Percentiles rank a stretch among this genome's conserved stretches.
Conservation (phyloP, 176 grass and related monocot genomes). For the Lolium perenne region DNA sequence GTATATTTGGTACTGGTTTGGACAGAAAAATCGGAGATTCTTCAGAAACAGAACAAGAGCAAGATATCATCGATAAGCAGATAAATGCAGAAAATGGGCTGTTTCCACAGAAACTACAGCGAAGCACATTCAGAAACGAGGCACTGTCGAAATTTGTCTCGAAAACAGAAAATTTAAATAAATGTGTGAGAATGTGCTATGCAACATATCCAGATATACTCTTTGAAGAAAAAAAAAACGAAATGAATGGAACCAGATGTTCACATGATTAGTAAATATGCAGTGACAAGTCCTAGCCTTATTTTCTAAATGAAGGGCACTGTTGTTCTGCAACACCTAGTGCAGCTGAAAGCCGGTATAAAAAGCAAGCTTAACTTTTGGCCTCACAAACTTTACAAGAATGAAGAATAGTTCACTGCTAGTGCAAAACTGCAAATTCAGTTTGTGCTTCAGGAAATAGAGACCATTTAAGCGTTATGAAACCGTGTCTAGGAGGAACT, state of each 20-base stretch:
- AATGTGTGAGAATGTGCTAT: background rate
- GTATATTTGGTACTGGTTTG: background rate
- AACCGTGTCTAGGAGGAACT: too few relatives aligned
- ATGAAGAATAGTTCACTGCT: background rate
- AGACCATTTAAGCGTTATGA: too few relatives aligned
- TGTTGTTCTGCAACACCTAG: too few relatives aligned
- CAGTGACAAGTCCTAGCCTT: background rate
- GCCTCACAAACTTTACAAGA: background rate
- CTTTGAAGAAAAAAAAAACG: background rate
- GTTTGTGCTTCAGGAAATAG: background rate
- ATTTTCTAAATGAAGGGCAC: too few relatives aligned
- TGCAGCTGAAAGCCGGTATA: too few relatives aligned
- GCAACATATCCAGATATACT: background rate
- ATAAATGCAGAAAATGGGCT: background rate
- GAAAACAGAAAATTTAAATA: background rate
- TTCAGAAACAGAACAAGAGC: background rate
- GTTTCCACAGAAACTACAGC: background rate
- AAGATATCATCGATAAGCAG: background rate
- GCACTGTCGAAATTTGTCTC: background rate
- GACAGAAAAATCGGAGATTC: background rate
- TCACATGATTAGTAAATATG: background rate
- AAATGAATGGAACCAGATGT: background rate
- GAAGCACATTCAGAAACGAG: background rate
- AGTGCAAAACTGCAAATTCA: background rate
- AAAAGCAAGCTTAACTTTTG: background rate